Evolutionary conservation across 1,284 basidiomycete genomes (phyloP).

Genomic region (Trichosporon sp.): DNA sequence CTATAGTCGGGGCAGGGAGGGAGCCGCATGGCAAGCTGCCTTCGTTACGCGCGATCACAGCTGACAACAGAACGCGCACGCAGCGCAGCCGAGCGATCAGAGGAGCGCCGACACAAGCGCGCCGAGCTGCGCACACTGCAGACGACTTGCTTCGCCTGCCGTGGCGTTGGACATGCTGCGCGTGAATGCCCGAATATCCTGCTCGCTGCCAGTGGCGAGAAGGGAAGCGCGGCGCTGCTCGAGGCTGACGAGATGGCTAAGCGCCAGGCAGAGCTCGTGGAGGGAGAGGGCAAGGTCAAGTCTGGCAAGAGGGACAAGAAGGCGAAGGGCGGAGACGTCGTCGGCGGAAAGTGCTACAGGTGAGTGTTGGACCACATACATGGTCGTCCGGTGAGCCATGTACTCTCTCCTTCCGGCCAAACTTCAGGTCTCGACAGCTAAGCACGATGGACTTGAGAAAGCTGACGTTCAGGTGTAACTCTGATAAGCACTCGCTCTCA

Average conservation of each 20-base stretch:
- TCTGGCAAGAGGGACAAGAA: conserved; percentile 28
- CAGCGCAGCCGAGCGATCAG: conserved; percentile 48
- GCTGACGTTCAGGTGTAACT: conserved; percentile 64
- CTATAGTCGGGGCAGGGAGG: too few species aligned
- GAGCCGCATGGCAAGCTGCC: too few species aligned
- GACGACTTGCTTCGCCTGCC: conserved; percentile 81
- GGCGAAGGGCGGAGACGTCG: conserved; percentile 31
- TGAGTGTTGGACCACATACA: too few species aligned
- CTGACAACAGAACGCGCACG: conserved; percentile 26
- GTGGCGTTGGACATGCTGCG: conserved; percentile 76
- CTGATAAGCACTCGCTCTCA: conserved; percentile 68
- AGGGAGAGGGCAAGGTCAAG: conserved; percentile 16
- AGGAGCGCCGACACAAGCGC: conserved; percentile 62
- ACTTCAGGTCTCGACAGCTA: background rate
- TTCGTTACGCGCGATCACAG: too few species aligned
- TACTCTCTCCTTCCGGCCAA: background rate
- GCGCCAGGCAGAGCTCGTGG: conserved; percentile 6
- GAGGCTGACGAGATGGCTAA: conserved; percentile 14
- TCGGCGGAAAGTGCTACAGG: conserved; percentile 77
- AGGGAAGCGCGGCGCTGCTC: conserved; percentile 22
- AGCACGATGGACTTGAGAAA: background rate
- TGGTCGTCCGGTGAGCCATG: too few species aligned
- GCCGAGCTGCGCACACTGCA: conserved; percentile 57
- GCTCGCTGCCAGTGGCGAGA: conserved; percentile 27
- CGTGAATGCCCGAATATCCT: conserved; percentile 67